Conservation (phyloP, 2,329 filamentous ascomycete species). For the Metarhizium rileyi region DNA sequence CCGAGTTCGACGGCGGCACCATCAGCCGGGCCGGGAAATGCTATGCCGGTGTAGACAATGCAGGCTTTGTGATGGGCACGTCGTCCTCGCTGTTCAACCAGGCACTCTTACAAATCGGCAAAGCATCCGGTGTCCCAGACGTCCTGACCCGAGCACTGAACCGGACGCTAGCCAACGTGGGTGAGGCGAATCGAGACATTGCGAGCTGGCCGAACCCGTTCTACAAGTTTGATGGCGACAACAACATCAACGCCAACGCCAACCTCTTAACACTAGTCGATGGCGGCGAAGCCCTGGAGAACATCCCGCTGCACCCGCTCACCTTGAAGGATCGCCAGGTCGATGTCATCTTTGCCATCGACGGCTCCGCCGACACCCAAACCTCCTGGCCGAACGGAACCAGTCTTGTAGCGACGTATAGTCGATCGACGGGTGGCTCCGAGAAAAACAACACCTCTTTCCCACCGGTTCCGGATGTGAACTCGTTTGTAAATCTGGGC, state of each 20-base stretch:
- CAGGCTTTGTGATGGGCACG: constrained; percentile 77
- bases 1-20: constrained; percentile 55
- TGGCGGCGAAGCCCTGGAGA: constrained; percentile 68
- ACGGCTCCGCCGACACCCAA: constrained; percentile 63
- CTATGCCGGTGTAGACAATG: constrained; percentile 72
- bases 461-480: constrained; percentile 60
- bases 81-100: constrained; percentile 79
- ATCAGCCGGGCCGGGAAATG: constrained; percentile 50
- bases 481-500: constrained; percentile 70
- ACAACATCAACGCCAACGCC: constrained; percentile 45
- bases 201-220: constrained; percentile 74
- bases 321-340: constrained; percentile 63
- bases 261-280: constrained; percentile 61
- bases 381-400: constrained; percentile 70
- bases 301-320: constrained; percentile 68
- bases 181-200: constrained; percentile 57
- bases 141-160: constrained; percentile 42
- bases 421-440: constrained; percentile 34
- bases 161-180: constrained; percentile 44
- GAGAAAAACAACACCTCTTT: constrained; percentile 59
- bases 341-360: constrained; percentile 74
- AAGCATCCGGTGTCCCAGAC: constrained; percentile 31
- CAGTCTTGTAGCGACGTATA: constrained; percentile 62
- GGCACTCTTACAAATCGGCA: constrained; percentile 52
- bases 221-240: constrained; percentile 49